Evolutionary conservation across 129 eudicot genomes (phyloP).

Genomic region (Erigeron canadensis): DNA sequence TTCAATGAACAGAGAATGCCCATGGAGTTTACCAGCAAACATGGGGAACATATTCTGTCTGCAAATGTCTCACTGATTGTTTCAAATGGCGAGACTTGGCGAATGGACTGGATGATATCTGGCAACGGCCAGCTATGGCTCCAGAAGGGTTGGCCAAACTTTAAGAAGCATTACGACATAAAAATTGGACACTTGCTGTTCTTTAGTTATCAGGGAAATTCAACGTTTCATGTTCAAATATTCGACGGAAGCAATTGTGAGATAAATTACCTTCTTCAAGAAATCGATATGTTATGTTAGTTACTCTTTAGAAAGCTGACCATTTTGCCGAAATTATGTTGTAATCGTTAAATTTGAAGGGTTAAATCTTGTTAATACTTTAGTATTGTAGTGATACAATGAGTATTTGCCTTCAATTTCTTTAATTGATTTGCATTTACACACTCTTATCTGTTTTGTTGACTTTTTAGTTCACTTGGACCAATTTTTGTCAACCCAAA

Average conservation of each 20-base stretch:
- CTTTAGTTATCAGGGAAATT: conserved; percentile 1
- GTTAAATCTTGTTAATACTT: no score
- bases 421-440: neutral
- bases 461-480: neutral
- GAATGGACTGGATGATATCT: conserved; percentile 16
- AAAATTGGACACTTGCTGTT: neutral
- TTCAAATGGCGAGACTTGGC: conserved; percentile 19
- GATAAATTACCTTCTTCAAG: neutral
- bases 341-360: no score
- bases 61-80: neutral
- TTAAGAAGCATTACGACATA: conserved; percentile 7
- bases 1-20: conserved; percentile 21
- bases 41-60: conserved; percentile 20
- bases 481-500: neutral
- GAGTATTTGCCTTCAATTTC: no score
- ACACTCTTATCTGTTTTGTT: neutral
- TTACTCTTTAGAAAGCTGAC: neutral
- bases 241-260: conserved; percentile 17
- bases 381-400: no score
- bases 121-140: conserved; percentile 12
- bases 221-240: conserved; percentile 9
- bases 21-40: neutral
- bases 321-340: neutral
- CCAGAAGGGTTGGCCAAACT: conserved; percentile 27
- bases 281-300: neutral